These are phyloP conservation scores for Lathyrus oleraceus DNA, from an alignment of 306 rosid species.

Conservation along the genomic window DNA sequence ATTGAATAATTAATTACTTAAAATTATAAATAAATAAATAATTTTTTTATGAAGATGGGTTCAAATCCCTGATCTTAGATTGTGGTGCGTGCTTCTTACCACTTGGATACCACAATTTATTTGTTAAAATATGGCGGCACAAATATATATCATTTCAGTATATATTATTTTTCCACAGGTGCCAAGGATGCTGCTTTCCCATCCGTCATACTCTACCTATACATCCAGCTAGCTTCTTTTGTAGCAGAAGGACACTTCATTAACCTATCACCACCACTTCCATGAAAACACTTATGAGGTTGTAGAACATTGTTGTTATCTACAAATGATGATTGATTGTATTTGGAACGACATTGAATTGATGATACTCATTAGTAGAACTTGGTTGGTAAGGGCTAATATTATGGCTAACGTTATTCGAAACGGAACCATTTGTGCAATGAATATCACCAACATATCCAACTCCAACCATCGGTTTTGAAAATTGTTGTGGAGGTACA, in stretches of 20 bases:
- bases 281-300: conserved; percentile 45
- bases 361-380: conserved; percentile 27
- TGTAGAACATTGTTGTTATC: conserved; percentile 33
- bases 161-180: too few species aligned
- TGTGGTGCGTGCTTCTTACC: too few species aligned
- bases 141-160: too few species aligned
- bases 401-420: too few species aligned
- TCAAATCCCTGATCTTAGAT: too few species aligned
- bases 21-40: too few species aligned
- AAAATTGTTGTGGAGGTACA: conserved; percentile 34
- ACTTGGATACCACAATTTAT: too few species aligned
- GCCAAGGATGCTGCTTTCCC: conserved; percentile 39
- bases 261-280: conserved; percentile 49
- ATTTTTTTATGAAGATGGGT: too few species aligned
- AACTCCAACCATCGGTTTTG: conserved; percentile 37
- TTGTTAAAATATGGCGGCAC: too few species aligned
- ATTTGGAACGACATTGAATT: conserved; percentile 51
- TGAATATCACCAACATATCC: conserved; percentile 58
- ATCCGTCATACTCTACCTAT: conserved; percentile 55
- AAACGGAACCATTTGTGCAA: conserved; percentile 30
- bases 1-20: too few species aligned
- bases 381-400: conserved; percentile 39
- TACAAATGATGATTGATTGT: conserved; percentile 50
- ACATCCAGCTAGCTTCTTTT: conserved; percentile 90
- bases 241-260: conserved; percentile 78